Evolutionary conservation across 441 rosid genomes (phyloP), one percentile per base, ranked within the genome.

Genomic region (Flueggea neowawraea): DNA sequence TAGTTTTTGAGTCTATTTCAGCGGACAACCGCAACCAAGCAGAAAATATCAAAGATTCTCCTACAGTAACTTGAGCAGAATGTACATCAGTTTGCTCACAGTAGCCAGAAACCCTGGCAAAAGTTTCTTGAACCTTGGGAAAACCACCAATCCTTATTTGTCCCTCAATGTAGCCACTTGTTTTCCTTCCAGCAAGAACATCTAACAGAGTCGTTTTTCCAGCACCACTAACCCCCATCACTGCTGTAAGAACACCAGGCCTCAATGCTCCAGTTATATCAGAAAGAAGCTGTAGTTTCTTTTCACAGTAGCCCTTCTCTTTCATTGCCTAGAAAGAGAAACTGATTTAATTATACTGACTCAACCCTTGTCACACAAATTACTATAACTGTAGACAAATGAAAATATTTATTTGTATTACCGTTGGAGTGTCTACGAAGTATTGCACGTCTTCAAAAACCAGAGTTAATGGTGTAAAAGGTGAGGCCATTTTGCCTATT

Each of bases 161-260:
- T 5, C 76, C 76, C 55, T 72, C 62, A n/a, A 67, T 63, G 9
- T 10, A 4, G 8, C 76, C 76, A 2, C 53, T 57, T 6, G 67
- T 59, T 53, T 72, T 72, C 31, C 76, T 62, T n/a, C 76, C 72
- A 0, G 69, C 41, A 15, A 72, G 72, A 58, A 72, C 72, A 50
- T 67, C 76, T 65, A 72, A 58, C 15, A 72, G 60, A 28, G 76
- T 72, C 31, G 76, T 72, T 60, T 72, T 72, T 9, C 76, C 76
- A 2, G 76, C 72, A 10, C 72, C 76, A 50, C 69, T 72, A 10
- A 67, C 72, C 2, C 76, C 72, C 72, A 72, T 72, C 53, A 72
- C 10, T n/a, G 76, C 70, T 58, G 70, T 69, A 12, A 69, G 61
- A 13, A 66, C 54, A 2, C 68, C 62, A 9, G 68, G 71, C 52